These are phyloP conservation scores for Fraxinus albicans DNA, from an alignment of 305 asterid species.

Conservation along the genomic window DNA sequence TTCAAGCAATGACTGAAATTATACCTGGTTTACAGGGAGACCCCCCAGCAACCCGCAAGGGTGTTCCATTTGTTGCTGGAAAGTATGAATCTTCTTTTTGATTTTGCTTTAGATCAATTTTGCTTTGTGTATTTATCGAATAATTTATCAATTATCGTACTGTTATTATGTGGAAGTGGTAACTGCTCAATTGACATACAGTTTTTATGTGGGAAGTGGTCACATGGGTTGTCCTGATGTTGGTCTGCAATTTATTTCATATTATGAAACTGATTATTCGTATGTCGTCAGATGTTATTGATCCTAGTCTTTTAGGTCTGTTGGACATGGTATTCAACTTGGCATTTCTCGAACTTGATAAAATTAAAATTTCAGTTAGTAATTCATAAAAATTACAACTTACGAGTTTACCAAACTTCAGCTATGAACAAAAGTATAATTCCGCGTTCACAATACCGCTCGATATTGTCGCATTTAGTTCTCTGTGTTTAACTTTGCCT, in stretches of 20 bases:
- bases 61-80: constrained; percentile 46
- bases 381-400: not conserved
- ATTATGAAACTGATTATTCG: not conserved
- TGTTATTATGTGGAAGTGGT: not conserved
- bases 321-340: not conserved
- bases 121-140: not conserved
- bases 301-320: not conserved
- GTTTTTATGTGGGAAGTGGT: not conserved
- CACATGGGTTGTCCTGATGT: not conserved
- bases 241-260: not conserved
- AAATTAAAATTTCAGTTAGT: not conserved
- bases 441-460: not conserved
- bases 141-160: not conserved
- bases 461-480: not conserved
- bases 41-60: constrained; percentile 30
- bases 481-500: not conserved
- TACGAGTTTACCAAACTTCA: not conserved
- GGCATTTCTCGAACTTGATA: not conserved
- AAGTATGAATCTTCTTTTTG: constrained; percentile 29
- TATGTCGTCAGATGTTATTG: not conserved
- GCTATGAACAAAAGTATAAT: not conserved
- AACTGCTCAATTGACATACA: not conserved
- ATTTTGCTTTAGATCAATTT: not conserved
- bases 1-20: constrained; percentile 56
- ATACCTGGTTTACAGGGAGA: constrained; percentile 61